Percentiles rank a stretch among this genome's conserved stretches.
Evolutionary conservation across 2,329 filamentous ascomycete species (phyloP).

Genomic region (Cladophialophora psammophila): DNA sequence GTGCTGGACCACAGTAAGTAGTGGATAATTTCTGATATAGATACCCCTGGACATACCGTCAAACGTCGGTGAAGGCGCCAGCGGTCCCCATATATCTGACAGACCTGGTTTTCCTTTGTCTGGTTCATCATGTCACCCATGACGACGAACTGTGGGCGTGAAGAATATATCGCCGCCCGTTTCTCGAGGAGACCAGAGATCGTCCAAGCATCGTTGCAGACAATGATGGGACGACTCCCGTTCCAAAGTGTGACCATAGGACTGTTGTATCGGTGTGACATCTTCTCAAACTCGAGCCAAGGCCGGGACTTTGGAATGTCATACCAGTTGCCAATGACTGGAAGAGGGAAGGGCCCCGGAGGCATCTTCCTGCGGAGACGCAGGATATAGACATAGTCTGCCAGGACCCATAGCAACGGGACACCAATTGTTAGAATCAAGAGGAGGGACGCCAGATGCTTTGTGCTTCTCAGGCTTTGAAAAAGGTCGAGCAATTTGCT

Average conservation of each 20-base stretch:
- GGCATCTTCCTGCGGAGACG: slow-evolving; percentile 48
- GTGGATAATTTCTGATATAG: not conserved
- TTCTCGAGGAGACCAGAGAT: slow-evolving; percentile 46
- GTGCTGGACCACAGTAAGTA: slow-evolving; percentile 43
- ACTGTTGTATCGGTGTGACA: slow-evolving; percentile 58
- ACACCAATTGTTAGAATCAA: too few species aligned
- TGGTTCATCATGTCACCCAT: slow-evolving; percentile 45
- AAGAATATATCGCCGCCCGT: slow-evolving; percentile 45
- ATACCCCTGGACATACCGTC: slow-evolving; percentile 43
- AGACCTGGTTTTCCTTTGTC: slow-evolving; percentile 54
- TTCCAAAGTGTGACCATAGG: slow-evolving; percentile 65
- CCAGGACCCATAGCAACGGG: slow-evolving; percentile 13
- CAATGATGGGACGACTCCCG: slow-evolving; percentile 48
- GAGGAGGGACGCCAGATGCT: too few species aligned
- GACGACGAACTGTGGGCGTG: slow-evolving; percentile 42
- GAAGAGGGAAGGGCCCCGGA: slow-evolving; percentile 62
- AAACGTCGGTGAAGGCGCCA: slow-evolving; percentile 56
- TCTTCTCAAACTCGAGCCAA: slow-evolving; percentile 64
- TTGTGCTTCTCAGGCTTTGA: too few species aligned
- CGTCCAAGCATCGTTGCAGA: slow-evolving; percentile 46
- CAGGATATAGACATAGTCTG: slow-evolving; percentile 41
- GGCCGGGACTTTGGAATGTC: slow-evolving; percentile 62
- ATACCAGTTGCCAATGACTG: slow-evolving; percentile 64
- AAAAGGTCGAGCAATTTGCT: too few species aligned
- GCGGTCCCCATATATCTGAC: slow-evolving; percentile 49